Conservation (phyloP, 208 protist species). For the Acanthamoeba polyphaga region DNA sequence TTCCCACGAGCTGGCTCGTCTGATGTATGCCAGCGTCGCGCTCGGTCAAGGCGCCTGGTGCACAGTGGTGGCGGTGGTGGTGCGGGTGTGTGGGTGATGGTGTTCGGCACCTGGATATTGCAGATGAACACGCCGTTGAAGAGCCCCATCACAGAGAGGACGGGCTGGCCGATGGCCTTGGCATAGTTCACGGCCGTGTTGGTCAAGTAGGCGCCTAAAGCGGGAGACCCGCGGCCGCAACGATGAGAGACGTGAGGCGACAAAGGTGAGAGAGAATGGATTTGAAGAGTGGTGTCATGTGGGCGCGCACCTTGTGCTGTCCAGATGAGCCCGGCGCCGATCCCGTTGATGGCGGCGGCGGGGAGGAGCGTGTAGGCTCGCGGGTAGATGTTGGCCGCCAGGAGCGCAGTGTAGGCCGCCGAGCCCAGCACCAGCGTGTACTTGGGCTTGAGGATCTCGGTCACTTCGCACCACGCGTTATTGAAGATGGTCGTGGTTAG, state of each 20-base stretch:
- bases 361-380: neutral
- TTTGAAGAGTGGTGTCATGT: neutral
- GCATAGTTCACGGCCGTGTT: conserved; percentile 9
- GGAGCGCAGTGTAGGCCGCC: neutral
- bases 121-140: neutral
- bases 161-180: neutral
- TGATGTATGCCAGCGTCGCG: neutral
- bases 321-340: conserved; percentile 18
- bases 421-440: neutral
- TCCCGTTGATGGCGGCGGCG: neutral
- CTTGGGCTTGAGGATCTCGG: conserved; percentile 33
- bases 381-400: neutral
- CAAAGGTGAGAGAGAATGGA: no score
- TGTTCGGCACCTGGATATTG: neutral
- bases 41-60: no score
- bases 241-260: no score
- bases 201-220: neutral
- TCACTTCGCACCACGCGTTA: no score
- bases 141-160: neutral
- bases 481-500: no score
- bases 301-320: neutral
- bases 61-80: no score
- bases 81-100: no score
- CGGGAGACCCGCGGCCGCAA: neutral
- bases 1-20: neutral